Percentiles rank a stretch among this genome's conserved stretches.
Conservation (phyloP, 768 basidiomycete genomes). For the Hypholoma sublateritium region DNA sequence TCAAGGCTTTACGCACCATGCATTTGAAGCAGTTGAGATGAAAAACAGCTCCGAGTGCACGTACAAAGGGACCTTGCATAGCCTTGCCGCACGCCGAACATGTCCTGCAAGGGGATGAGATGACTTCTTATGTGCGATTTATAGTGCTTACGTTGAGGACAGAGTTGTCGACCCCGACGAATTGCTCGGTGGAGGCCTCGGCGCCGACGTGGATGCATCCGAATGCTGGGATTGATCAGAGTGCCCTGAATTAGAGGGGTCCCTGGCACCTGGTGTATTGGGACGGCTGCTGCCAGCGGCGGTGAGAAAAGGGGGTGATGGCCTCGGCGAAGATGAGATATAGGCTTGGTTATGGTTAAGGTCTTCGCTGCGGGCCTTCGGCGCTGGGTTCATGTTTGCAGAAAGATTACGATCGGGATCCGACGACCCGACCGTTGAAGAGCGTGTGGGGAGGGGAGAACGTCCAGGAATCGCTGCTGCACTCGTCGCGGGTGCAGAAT, state of each 20-base stretch:
- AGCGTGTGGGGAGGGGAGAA: conserved; percentile 56
- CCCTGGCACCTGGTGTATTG: conserved; percentile 52
- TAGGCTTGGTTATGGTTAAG: conserved; percentile 51
- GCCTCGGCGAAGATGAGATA: conserved; percentile 37
- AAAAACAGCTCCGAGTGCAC: conserved; percentile 90
- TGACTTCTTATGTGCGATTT: conserved; percentile 5
- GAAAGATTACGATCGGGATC: conserved; percentile 54
- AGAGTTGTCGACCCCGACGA: conserved; percentile 59
- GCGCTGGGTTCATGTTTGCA: conserved; percentile 27
- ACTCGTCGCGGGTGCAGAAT: conserved; percentile 35
- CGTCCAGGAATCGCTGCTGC: conserved; percentile 48
- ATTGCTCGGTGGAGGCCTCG: conserved; percentile 49
- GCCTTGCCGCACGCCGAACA: conserved; percentile 77
- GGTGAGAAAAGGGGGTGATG: conserved; percentile 46
- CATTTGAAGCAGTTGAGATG: conserved; percentile 99
- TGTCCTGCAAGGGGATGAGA: conserved; percentile 38
- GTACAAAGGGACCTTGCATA: conserved; percentile 95
- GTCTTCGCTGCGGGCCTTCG: conserved; percentile 72
- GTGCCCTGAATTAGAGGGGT: conserved; percentile 54
- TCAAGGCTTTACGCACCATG: conserved; percentile 58
- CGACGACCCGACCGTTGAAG: conserved; percentile 59
- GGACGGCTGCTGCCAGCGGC: conserved; percentile 46
- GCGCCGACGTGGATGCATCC: conserved; percentile 43
- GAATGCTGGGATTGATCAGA: conserved; percentile 55
- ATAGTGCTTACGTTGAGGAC: conserved; percentile 55